phyloP scores from a whole-genome alignment of 2,329 filamentous ascomycete genomes.

The Lojkania enalia region DNA sequence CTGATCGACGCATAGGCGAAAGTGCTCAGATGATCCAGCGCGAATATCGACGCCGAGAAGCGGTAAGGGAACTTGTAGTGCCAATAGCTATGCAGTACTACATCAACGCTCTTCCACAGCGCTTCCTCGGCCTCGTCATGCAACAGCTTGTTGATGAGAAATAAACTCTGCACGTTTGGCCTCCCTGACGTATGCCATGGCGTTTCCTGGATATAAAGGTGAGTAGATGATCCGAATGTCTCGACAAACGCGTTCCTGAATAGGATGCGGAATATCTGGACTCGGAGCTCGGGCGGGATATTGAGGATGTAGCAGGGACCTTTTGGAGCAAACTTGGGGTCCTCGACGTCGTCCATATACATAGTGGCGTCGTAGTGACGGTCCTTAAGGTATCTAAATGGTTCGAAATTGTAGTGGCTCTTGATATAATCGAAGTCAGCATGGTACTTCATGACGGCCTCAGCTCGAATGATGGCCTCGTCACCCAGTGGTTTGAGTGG shows the following conservation, averaged over 20 bases:
- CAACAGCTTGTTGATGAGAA: not conserved
- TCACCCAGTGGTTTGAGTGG: no score
- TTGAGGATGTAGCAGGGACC: no score
- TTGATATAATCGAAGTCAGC: no score
- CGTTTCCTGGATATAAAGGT: not conserved
- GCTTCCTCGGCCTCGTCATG: not conserved
- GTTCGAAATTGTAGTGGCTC: no score
- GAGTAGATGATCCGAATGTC: not conserved
- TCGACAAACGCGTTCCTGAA: not conserved
- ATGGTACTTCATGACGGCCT: no score
- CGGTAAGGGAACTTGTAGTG: not conserved
- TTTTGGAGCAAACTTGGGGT: no score
- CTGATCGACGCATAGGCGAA: not conserved
- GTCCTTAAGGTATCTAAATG: no score
- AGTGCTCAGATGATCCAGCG: not conserved
- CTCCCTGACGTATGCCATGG: not conserved
- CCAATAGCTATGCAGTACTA: not conserved
- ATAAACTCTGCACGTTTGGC: not conserved
- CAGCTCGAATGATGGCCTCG: no score
- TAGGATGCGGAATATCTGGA: not conserved
- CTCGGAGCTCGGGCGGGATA: not conserved
- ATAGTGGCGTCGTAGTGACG: no score
- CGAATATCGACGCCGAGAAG: no score
- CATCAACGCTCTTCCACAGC: not conserved
- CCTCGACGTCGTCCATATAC: no score